Evolutionary conservation across 116 monocot species (phyloP).

Genomic region (Phalaenopsis hybrid): DNA sequence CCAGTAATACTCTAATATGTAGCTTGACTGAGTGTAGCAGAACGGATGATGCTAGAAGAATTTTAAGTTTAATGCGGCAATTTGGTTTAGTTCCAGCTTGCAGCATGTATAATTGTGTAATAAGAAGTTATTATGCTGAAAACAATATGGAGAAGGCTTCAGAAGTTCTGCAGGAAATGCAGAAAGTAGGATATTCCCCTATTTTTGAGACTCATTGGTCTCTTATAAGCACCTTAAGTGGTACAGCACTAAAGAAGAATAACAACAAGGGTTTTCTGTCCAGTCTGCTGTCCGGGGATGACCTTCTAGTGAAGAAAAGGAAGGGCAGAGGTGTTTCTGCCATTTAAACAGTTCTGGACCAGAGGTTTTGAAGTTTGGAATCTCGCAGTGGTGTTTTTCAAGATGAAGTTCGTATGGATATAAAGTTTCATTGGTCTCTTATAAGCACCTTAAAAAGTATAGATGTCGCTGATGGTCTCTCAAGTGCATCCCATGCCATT

Average conservation of each 20-base stretch:
- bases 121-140: slow-evolving; percentile 41
- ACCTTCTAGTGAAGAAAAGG: slow-evolving; percentile 16
- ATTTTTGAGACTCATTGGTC: slow-evolving; percentile 92
- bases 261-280: slow-evolving; percentile 41
- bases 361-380: background rate
- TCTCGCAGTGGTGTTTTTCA: background rate
- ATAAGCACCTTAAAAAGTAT: background rate
- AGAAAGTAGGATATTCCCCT: slow-evolving; percentile 56
- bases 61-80: slow-evolving; percentile 44
- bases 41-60: slow-evolving; percentile 45
- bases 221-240: slow-evolving; percentile 70
- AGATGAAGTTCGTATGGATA: background rate
- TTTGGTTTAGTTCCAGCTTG: slow-evolving; percentile 35
- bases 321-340: slow-evolving; percentile 12
- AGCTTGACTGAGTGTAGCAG: slow-evolving; percentile 53
- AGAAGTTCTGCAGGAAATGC: slow-evolving; percentile 75
- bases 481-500: too few relatives aligned
- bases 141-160: slow-evolving; percentile 57
- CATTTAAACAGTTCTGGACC: background rate
- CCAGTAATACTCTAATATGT: slow-evolving; percentile 37
- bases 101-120: slow-evolving; percentile 42
- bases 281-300: slow-evolving; percentile 47
- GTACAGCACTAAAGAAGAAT: slow-evolving; percentile 16
- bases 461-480: background rate
- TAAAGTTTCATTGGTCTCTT: background rate